Conservation (phyloP, 176 grass and related monocot species). For the Carex kokanica region DNA sequence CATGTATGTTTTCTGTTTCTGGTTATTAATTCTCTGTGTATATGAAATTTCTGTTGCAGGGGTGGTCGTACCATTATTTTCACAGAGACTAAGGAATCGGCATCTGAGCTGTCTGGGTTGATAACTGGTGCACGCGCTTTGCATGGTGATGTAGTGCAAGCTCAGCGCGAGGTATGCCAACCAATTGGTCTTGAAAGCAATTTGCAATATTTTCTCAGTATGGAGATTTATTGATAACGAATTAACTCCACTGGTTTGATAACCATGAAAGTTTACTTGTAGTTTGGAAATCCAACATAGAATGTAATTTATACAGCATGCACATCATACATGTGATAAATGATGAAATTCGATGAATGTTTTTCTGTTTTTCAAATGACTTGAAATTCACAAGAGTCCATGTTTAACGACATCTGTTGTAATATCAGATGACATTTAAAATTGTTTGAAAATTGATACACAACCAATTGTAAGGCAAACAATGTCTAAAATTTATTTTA, state of each 20-base stretch:
- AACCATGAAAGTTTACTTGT: not conserved
- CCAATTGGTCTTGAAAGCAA: not conserved
- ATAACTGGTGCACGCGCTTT: constrained; percentile 77
- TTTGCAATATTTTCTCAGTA: not conserved
- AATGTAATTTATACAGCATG: not conserved
- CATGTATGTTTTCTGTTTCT: not conserved
- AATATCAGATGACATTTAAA: not conserved
- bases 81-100: constrained; percentile 79
- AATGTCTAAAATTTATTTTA: not conserved
- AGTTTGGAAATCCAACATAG: not conserved
- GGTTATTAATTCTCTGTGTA: constrained; percentile 8
- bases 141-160: constrained; percentile 86
- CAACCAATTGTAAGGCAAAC: not conserved
- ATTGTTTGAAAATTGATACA: not conserved
- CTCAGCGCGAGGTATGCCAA: constrained; percentile 85
- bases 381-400: not conserved
- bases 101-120: constrained; percentile 70
- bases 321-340: not conserved
- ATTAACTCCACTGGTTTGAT: not conserved
- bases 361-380: not conserved
- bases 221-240: not conserved
- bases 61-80: constrained; percentile 94
- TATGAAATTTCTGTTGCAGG: constrained; percentile 36
- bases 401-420: not conserved
- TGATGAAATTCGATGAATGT: not conserved